A percentile compares a stretch with the other conserved stretches of the same genome.
Evolutionary conservation across 2,329 filamentous ascomycete genomes (phyloP).

Genomic region (Aaosphaeria pasadenensis): DNA sequence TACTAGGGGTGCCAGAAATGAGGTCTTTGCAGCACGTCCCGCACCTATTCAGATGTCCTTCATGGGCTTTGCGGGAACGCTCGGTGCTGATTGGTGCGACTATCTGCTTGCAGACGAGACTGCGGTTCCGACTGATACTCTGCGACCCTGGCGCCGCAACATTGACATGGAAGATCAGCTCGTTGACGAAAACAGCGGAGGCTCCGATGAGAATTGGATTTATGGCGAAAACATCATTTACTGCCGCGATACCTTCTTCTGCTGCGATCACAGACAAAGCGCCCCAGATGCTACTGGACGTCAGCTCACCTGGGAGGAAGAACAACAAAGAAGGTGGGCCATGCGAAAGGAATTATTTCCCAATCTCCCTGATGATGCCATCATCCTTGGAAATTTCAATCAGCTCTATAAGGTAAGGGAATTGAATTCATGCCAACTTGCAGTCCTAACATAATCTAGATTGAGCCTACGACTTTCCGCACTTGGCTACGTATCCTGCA

Average conservation of each 20-base stretch:
- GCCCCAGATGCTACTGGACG: conserved; percentile 67
- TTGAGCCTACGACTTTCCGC: conserved; percentile 94
- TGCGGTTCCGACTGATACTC: conserved; percentile 76
- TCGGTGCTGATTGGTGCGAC: conserved; percentile 98
- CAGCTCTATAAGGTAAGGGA: conserved; percentile 87
- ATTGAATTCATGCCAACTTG: not conserved
- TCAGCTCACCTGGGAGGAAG: conserved; percentile 74
- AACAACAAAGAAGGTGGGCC: conserved; percentile 77
- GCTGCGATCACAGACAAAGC: conserved; percentile 93
- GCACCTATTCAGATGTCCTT: conserved; percentile 99
- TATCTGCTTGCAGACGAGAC: conserved; percentile 90
- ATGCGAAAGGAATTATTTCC: conserved; percentile 96
- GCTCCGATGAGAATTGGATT: conserved; percentile 76
- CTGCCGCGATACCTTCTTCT: conserved; percentile 94
- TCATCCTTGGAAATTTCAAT: conserved; percentile 98
- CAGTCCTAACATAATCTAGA: conserved; percentile 53
- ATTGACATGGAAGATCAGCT: conserved; percentile 67
- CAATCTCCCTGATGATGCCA: conserved; percentile 70
- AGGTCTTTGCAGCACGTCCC: conserved; percentile 91
- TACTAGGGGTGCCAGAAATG: conserved; percentile 92
- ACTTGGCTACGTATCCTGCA: conserved; percentile 92
- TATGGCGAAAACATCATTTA: conserved; percentile 98
- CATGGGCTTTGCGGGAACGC: conserved; percentile 95
- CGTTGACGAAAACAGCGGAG: conserved; percentile 63
- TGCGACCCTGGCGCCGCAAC: conserved; percentile 77